Base-by-base conservation (phyloP, 1,284 basidiomycete species). In the Wallemia mellicola region DNA sequence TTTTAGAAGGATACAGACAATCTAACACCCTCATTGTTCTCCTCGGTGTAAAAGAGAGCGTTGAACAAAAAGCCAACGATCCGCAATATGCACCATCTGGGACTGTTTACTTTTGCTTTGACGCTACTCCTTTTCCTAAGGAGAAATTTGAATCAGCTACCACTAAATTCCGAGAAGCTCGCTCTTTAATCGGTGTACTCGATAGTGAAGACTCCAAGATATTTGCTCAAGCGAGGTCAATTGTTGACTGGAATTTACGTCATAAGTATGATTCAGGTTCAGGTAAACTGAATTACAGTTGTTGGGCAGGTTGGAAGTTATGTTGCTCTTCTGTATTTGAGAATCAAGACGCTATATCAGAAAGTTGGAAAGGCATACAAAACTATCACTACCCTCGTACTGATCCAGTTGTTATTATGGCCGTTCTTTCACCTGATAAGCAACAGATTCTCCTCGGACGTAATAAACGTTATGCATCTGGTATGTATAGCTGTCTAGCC, bases 291-390 rank as follows among this genome's bases (percentile, higher is more conserved):
- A 79, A 82, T 0, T 86, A 89, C 67, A 84, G 86, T 0, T 75
- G 87, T 63, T 96, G 91, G 89, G 87, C 80, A 2, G 92, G 92
- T 0, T 96, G 89, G 87, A 98, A 98, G 71, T 72, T 89, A 2
- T 76, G 77, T 5, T 98, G 92, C 68, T 72, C 76, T 1, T 77
- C 83, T 0, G 71, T 85, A 11, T 68, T 69, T 19, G 58, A 65
- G 7, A 63, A 64, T 2, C 60, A 70, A 71, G 65, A 77, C 77
- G 64, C 77, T 79, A 1, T 86, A 82, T 71, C 75, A 76, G 9
- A 80, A 82, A 60, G 75, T 72, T 80, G 83, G 58, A 81, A 76
- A 62, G 88, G 88, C 1, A 68, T 91, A 54, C 81, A 92, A 65
- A 94, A 92, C 70, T 87, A 82, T 67, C 74, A 77, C n/a, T 84